Conservation (phyloP, 805 yeast species). For the Wickerhamiella allomyrinae region DNA sequence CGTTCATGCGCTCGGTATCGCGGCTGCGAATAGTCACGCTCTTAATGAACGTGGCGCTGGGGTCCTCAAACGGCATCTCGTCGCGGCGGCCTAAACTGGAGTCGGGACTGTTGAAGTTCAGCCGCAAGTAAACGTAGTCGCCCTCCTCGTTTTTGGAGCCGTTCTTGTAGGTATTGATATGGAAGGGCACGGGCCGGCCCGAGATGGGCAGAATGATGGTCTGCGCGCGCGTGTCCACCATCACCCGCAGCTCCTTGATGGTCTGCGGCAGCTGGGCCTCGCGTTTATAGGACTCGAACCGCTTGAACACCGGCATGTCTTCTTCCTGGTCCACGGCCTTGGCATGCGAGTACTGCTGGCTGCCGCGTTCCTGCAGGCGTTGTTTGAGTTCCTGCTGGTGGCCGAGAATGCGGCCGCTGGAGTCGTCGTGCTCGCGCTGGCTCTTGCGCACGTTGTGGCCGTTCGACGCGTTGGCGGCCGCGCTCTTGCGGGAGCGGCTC, state of each 20-base stretch:
- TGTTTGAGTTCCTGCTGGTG: slow-evolving; percentile 74
- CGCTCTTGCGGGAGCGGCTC: slow-evolving; percentile 5
- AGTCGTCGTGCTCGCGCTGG: slow-evolving; percentile 39
- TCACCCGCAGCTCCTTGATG: slow-evolving; percentile 72
- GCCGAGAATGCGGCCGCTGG: slow-evolving; percentile 60
- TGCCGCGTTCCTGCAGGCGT: slow-evolving; percentile 74
- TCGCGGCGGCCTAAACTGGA: slow-evolving; percentile 55
- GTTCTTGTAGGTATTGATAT: slow-evolving; percentile 82
- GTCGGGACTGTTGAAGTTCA: slow-evolving; percentile 91
- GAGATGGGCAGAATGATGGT: slow-evolving; percentile 80
- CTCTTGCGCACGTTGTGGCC: slow-evolving; percentile 2
- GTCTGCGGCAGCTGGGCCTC: slow-evolving; percentile 81
- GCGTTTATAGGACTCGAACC: slow-evolving; percentile 85
- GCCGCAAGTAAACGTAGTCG: slow-evolving; percentile 76
- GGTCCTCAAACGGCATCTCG: slow-evolving; percentile 84
- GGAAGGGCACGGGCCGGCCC: slow-evolving; percentile 97
- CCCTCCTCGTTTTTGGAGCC: slow-evolving; percentile 96
- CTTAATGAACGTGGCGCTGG: slow-evolving; percentile 74
- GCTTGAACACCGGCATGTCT: slow-evolving; percentile 54
- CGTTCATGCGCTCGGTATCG: slow-evolving; percentile 82
- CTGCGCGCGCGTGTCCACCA: slow-evolving; percentile 76
- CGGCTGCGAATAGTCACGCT: slow-evolving; percentile 77
- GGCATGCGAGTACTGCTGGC: slow-evolving; percentile 27
- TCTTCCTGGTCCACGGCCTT: slow-evolving; percentile 8
- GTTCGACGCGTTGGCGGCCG: background rate